Conservation (phyloP, 306 rosid species). For the Adenanthera pavonina region DNA sequence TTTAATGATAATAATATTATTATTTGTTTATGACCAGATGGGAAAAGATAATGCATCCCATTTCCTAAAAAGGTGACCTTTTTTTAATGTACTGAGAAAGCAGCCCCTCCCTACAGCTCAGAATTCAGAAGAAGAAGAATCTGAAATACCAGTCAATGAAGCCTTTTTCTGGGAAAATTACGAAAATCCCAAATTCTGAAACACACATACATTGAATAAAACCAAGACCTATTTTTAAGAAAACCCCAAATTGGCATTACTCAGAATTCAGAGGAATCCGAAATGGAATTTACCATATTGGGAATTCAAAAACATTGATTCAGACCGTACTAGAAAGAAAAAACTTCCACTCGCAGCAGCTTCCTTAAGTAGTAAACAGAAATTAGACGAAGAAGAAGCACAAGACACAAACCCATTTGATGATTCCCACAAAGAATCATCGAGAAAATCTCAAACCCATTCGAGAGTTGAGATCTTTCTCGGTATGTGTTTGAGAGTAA, state of each 20-base stretch:
- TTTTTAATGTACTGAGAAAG: conserved; percentile 77
- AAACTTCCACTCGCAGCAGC: conserved; percentile 45
- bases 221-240: conserved; percentile 20
- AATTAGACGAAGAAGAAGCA: conserved; percentile 34
- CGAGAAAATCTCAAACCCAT: conserved; percentile 32
- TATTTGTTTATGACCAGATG: conserved; percentile 54
- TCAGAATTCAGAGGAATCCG: conserved; percentile 38
- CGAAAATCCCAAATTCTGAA: conserved; percentile 37
- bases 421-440: conserved; percentile 32
- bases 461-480: conserved; percentile 37
- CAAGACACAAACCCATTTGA: conserved; percentile 18
- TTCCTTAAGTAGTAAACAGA: conserved; percentile 40
- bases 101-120: conserved; percentile 78
- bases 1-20: neutral
- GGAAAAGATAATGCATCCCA: conserved; percentile 72
- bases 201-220: conserved; percentile 32
- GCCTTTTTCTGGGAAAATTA: conserved; percentile 59
- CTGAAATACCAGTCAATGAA: conserved; percentile 73
- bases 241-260: conserved; percentile 36
- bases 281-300: conserved; percentile 30
- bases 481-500: neutral
- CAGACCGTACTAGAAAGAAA: conserved; percentile 38
- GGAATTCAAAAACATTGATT: conserved; percentile 44
- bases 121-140: conserved; percentile 81
- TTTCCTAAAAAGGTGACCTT: conserved; percentile 83